These are phyloP conservation scores for Leccinum pachyderme DNA, from an alignment of 1,284 basidiomycete species.

Conservation along the genomic window DNA sequence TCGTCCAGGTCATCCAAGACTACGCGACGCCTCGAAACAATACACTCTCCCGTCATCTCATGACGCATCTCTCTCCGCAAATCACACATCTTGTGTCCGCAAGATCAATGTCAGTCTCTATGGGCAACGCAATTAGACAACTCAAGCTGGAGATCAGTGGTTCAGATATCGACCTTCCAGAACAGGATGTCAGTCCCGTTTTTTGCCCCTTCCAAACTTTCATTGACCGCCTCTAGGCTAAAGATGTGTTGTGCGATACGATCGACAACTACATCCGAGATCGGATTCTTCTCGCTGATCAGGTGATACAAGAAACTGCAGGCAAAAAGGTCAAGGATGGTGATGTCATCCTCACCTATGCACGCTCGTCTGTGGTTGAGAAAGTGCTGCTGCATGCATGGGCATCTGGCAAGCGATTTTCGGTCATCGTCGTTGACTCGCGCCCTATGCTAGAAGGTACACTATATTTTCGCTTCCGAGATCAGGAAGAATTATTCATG, in stretches of 20 bases:
- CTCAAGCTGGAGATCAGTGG: slow-evolving; percentile 95
- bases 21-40: slow-evolving; percentile 82
- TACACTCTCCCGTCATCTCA: slow-evolving; percentile 82
- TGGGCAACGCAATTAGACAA: slow-evolving; percentile 93
- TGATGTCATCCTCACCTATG: slow-evolving; percentile 91
- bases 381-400: slow-evolving; percentile 84
- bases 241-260: slow-evolving; percentile 77
- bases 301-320: slow-evolving; percentile 89
- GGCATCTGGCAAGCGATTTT: slow-evolving; percentile 72
- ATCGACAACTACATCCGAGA: slow-evolving; percentile 96
- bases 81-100: slow-evolving; percentile 87
- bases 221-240: slow-evolving; percentile 59
- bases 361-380: slow-evolving; percentile 94
- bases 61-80: slow-evolving; percentile 87
- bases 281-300: slow-evolving; percentile 89
- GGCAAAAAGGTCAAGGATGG: slow-evolving; percentile 93
- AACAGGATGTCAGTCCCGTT: slow-evolving; percentile 75
- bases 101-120: slow-evolving; percentile 90
- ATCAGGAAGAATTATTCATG: slow-evolving; percentile 2
- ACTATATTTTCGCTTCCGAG: slow-evolving; percentile 2
- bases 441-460: slow-evolving; percentile 89
- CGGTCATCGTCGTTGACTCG: slow-evolving; percentile 94
- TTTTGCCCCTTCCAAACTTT: background rate
- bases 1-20: slow-evolving; percentile 76
- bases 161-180: slow-evolving; percentile 87